Evolutionary conservation across 129 eudicot genomes (phyloP).

Genomic region (Ambrosia trifida): DNA sequence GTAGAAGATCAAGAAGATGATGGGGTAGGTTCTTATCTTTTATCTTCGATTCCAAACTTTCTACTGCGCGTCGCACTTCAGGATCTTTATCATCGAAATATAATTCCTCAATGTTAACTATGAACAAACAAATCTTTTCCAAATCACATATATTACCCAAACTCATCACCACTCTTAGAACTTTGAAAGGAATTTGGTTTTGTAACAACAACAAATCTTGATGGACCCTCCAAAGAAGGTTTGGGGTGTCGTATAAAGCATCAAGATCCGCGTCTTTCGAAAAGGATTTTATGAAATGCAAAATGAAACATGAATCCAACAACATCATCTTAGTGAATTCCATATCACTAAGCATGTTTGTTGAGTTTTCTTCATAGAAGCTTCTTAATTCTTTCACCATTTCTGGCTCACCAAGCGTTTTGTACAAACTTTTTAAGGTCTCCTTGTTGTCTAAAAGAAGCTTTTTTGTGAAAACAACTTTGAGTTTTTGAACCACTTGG

Average conservation of each 20-base stretch:
- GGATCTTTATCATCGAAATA: no score
- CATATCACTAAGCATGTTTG: background rate
- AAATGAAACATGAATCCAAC: constrained; percentile 37
- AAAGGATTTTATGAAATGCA: constrained; percentile 14
- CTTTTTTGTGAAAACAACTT: constrained; percentile 16
- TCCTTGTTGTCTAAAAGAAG: background rate
- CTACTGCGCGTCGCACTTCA: no score
- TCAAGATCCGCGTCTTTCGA: background rate
- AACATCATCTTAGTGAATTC: constrained; percentile 33
- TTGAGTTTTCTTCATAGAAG: constrained; percentile 25
- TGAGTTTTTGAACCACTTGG: constrained; percentile 11
- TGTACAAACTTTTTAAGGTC: constrained; percentile 13
- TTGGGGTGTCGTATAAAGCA: background rate
- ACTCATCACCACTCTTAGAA: constrained; percentile 22
- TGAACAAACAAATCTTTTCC: background rate
- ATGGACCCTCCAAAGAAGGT: constrained; percentile 10
- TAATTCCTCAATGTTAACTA: no score
- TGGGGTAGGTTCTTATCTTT: background rate
- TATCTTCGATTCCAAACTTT: no score
- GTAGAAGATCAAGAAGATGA: constrained; percentile 18
- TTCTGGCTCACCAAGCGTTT: background rate
- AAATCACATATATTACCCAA: background rate
- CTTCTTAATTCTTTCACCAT: constrained; percentile 10
- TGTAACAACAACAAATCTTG: constrained; percentile 44
- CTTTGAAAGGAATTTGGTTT: constrained; percentile 40